Evolutionary conservation across 176 grass and related monocot species (phyloP).

Genomic region (Carex myosuroides): DNA sequence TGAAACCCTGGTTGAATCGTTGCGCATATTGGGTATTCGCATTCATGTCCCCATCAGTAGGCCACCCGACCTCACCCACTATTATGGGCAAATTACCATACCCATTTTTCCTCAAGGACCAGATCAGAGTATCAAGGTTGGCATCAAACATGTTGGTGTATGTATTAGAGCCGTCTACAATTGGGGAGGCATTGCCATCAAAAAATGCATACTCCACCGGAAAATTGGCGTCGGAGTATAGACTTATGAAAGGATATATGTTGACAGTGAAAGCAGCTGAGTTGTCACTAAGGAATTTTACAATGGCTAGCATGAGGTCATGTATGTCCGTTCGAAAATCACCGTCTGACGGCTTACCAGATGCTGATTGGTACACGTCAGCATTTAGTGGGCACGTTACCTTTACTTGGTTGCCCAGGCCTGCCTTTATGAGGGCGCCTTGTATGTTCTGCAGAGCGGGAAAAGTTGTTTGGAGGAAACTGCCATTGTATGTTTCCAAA

Average conservation of each 20-base stretch:
- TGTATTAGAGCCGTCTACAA: conserved; percentile 62
- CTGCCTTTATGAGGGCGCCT: conserved; percentile 72
- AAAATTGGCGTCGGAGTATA: conserved; percentile 74
- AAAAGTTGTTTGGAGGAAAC: conserved; percentile 90
- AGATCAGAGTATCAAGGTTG: conserved; percentile 80
- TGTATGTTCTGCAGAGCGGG: conserved; percentile 82
- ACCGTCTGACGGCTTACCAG: conserved; percentile 65
- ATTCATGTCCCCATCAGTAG: conserved; percentile 80
- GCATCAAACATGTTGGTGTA: conserved; percentile 97
- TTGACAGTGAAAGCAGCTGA: conserved; percentile 82
- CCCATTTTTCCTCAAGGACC: conserved; percentile 91
- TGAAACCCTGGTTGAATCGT: conserved; percentile 89
- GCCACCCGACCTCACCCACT: conserved; percentile 90
- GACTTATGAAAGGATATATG: conserved; percentile 99
- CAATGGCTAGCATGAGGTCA: conserved; percentile 72
- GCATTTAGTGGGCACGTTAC: conserved; percentile 78
- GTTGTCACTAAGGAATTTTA: conserved; percentile 84
- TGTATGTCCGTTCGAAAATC: conserved; percentile 90
- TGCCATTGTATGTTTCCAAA: conserved; percentile 95
- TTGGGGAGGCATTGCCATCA: conserved; percentile 42
- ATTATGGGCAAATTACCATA: conserved; percentile 67
- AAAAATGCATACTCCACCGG: conserved; percentile 96
- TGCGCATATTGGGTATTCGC: conserved; percentile 66
- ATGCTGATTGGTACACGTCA: conserved; percentile 65
- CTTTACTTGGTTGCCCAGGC: conserved; percentile 62